Conservation (phyloP, 202 grass and related monocot species). For the Setaria viridis region DNA sequence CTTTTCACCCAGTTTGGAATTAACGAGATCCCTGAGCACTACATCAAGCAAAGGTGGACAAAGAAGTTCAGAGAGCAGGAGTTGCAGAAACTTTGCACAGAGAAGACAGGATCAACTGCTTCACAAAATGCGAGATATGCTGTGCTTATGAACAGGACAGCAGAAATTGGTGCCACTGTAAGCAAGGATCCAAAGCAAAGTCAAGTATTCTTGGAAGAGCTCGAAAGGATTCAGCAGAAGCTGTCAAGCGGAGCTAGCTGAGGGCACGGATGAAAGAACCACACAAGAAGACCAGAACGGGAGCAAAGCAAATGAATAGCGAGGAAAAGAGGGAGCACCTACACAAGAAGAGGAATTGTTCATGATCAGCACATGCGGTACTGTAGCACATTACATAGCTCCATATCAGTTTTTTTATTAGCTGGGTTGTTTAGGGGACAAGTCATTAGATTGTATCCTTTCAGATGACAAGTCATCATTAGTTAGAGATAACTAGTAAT, state of each 20-base stretch:
- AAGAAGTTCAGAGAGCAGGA: constrained; percentile 30
- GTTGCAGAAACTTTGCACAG: not conserved
- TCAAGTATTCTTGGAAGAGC: not conserved
- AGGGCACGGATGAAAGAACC: not conserved
- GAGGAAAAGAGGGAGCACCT: no score
- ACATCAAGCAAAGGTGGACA: constrained; percentile 22
- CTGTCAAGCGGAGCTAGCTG: not conserved
- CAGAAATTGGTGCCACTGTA: not conserved
- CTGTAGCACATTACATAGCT: no score
- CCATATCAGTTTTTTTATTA: no score
- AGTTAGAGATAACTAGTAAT: no score
- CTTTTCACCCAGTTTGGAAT: constrained; percentile 23
- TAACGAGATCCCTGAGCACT: constrained; percentile 9
- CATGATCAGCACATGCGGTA: no score
- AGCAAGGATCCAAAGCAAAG: constrained; percentile 10
- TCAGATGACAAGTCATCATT: no score
- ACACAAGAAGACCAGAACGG: not conserved
- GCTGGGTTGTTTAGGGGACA: no score
- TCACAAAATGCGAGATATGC: not conserved
- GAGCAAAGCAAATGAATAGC: no score
- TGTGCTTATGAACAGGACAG: not conserved
- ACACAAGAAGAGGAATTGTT: no score
- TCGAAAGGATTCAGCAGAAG: constrained; percentile 4
- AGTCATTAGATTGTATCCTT: no score
- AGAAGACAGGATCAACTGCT: not conserved